Evolutionary conservation across 768 basidiomycete genomes (phyloP), one percentile per base, ranked within the genome.

Genomic region (Boletellus emodensis): DNA sequence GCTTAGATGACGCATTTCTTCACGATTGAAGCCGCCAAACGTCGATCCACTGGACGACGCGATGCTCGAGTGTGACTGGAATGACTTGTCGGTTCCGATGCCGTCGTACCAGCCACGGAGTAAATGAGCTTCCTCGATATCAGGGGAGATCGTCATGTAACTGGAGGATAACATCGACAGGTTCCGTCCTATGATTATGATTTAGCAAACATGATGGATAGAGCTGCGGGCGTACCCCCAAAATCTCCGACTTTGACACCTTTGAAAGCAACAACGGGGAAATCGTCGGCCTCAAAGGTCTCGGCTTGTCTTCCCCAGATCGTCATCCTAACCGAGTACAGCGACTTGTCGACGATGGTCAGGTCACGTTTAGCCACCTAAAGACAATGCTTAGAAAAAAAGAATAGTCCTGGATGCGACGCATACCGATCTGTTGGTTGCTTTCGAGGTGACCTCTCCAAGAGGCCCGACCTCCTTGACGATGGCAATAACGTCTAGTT

Each of bases 291-390:
- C n/a, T 69, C 66, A 65, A 83, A 97, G 36, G 79, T 78, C 65
- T 97, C 92, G 0, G 95, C 95, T 66, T 91, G 88, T 66, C 88
- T 92, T 20, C 95, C 96, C 96, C 95, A 99, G 28, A 98, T 74
- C 3, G 95, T 99, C 56, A 97, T 65, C 32, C 91, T 81, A 36
- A 91, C 84, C 14, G 84, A 81, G 61, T 73, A 90, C 33, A 79
- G 79, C 7, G 91, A 86, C 53, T 79, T 80, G 65, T 99, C 95
- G 12, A 94, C 94, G 32, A 99, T 70, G 1, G 81, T 85, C 44
- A 99, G 71, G 39, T 99, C 95, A 40, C 95, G 85, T 69, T 98
- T 98, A 30, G 79, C 75, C 51, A 94, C 78, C 90, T 95, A 57
- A 15, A 45, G 42, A 41, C 5, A 34, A 41, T 43, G 20, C 2